phyloP scores from a whole-genome alignment of 1,139 yeast species.

The Debaryomycetaceae sp. region DNA sequence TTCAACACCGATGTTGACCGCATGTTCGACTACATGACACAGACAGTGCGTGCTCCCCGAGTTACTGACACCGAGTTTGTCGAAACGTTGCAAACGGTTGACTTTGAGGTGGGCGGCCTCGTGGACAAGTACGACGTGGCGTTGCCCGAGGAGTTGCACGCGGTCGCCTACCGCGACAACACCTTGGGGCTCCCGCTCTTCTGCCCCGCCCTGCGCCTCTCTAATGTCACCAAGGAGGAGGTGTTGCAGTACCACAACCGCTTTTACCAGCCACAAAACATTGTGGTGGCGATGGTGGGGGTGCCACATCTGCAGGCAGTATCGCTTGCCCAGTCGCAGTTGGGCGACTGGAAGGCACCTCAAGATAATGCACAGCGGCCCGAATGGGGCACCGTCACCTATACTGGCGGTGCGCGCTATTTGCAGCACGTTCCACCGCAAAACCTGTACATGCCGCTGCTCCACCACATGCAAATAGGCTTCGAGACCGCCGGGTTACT shows the following conservation, averaged over 20 bases:
- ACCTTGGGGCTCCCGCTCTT: slow-evolving; percentile 84
- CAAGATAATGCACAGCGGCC: slow-evolving; percentile 24
- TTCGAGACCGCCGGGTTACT: slow-evolving; percentile 84
- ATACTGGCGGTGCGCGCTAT: slow-evolving; percentile 73
- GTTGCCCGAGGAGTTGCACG: slow-evolving; percentile 83
- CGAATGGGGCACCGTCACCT: slow-evolving; percentile 46
- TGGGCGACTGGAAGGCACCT: slow-evolving; percentile 55
- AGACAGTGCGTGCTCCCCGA: slow-evolving; percentile 70
- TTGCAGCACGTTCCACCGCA: slow-evolving; percentile 71
- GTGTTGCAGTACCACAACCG: slow-evolving; percentile 59
- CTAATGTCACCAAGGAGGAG: slow-evolving; percentile 47
- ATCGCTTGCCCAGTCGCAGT: slow-evolving; percentile 54
- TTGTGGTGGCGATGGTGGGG: slow-evolving; percentile 88
- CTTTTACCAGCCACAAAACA: slow-evolving; percentile 75
- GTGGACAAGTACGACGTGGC: slow-evolving; percentile 81
- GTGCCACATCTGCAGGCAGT: slow-evolving; percentile 70
- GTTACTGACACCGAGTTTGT: slow-evolving; percentile 66
- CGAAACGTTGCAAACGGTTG: slow-evolving; percentile 72
- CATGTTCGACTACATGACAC: slow-evolving; percentile 78
- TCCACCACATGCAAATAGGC: slow-evolving; percentile 82
- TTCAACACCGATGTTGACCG: slow-evolving; percentile 81
- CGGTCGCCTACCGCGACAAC: slow-evolving; percentile 66
- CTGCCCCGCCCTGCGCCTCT: slow-evolving; percentile 71
- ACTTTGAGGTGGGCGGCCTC: slow-evolving; percentile 79
- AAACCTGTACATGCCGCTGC: slow-evolving; percentile 69